A percentile compares a stretch with the other conserved stretches of the same genome.
Conservation (phyloP, 2,329 filamentous ascomycete species). For the Penicillium sp. region DNA sequence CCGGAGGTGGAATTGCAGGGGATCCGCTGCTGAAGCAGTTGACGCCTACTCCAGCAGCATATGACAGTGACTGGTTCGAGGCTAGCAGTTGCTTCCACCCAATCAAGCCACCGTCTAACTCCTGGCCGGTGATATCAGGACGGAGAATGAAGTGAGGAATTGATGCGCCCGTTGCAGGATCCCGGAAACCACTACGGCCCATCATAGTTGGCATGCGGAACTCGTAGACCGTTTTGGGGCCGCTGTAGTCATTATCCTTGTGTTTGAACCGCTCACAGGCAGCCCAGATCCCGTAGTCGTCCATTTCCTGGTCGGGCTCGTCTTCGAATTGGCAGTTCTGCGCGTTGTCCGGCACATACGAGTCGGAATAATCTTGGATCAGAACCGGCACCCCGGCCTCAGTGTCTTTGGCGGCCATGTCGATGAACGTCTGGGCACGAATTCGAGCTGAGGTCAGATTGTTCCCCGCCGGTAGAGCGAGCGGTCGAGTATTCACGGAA, state of each 20-base stretch:
- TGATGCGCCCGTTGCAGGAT: conserved; percentile 24
- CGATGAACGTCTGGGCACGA: conserved; percentile 46
- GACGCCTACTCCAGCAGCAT: conserved; percentile 33
- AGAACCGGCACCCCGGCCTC: conserved; percentile 41
- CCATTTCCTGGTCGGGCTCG: conserved; percentile 33
- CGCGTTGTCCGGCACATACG: conserved; percentile 36
- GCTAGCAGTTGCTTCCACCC: conserved; percentile 46
- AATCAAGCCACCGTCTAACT: conserved; percentile 44
- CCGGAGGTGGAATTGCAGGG: conserved; percentile 21
- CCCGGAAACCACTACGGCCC: conserved; percentile 34
- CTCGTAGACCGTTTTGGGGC: conserved; percentile 39
- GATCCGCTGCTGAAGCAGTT: conserved; percentile 32
- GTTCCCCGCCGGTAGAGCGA: conserved; percentile 43
- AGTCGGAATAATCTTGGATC: conserved; percentile 43
- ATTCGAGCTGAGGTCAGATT: conserved; percentile 46
- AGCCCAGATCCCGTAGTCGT: conserved; percentile 33
- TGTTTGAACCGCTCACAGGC: conserved; percentile 23
- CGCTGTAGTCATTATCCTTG: conserved; percentile 22
- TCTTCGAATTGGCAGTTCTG: conserved; percentile 28
- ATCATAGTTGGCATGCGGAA: conserved; percentile 44
- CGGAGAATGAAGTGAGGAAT: conserved; percentile 42
- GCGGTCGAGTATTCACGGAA: conserved; percentile 39
- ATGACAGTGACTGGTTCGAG: conserved; percentile 40
- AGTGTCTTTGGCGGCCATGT: conserved; percentile 41
- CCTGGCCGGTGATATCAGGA: conserved; percentile 43